Base-by-base conservation (phyloP, 495 filamentous ascomycete genomes). In the Podospora fimiseda region DNA sequence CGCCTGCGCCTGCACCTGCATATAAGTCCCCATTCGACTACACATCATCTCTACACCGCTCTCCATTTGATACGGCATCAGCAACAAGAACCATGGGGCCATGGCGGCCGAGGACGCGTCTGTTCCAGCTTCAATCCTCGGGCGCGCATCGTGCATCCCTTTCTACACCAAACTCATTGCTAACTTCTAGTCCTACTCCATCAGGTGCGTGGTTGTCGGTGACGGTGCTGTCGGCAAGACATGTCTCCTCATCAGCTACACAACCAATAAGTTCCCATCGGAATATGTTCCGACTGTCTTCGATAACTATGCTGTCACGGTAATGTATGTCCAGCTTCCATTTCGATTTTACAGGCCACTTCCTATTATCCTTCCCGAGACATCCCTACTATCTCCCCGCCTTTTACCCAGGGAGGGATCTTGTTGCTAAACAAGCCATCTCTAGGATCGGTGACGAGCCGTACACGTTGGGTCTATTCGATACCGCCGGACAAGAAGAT, bases 281-380 rank as follows among this genome's bases (percentile, higher is more conserved):
- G 93, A 98, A 90, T 98, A 98, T 67, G 93, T 98, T 18, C 93
- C 93, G 19, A 98, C 93, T 18, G 93, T 98, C 27, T 98, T 98
- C 70, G 93, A 98, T 70, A 98, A 98, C 74, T 98, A 98, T 84
- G 93, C 93, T 15, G 93, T 98, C 65, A 98, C 93, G 41, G 91
- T 96, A 50, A 96, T 96, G 91, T 96, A 80, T 84, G 91, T 87
- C 46, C 41, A 51, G 9, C 40, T 53, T 57, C 23, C 14, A 3
- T 14, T 15, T 6, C 3, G 23, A 18, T 6, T 18, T 21, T 2
- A 14, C 27, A 36, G 9, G 24, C 47, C 43, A 15, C 23, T 43
- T 27, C 27, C 39, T 51, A 9, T 24, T 50, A 56, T 46, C 39
- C 22, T 20, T 21, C 33, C 37, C 42, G 24, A 43, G 23, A 51